Base-by-base conservation (phyloP, 139 green algal species). In the Gonium pectorale region DNA sequence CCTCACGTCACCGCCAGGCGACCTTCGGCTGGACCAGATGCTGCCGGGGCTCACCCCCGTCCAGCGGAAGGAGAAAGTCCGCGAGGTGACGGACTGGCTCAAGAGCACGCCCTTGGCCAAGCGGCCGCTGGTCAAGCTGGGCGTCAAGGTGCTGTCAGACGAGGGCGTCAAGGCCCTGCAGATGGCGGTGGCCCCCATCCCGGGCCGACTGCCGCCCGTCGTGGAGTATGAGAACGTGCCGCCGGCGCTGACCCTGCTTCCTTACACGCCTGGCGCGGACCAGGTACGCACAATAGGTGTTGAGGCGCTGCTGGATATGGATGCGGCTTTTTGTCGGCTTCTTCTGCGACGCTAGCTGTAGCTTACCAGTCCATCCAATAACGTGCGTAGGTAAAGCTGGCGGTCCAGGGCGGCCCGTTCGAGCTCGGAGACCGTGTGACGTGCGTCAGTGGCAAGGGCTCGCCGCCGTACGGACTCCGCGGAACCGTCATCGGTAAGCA, bases 351-450 rank as follows among this genome's bases (percentile, higher is more conserved):
- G n/a, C n/a, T n/a, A n/a, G n/a, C n/a, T n/a, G n/a, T n/a, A n/a
- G n/a, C n/a, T n/a, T n/a, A n/a, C n/a, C n/a, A n/a, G n/a, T n/a
- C n/a, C n/a, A n/a, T n/a, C n/a, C n/a, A n/a, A n/a, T n/a, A n/a
- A n/a, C n/a, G n/a, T n/a, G 43, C 67, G 72, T 27, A 68, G 75
- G 64, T 92, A 64, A 84, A 88, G 63, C 51, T 80, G 31, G 82
- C 77, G 31, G 78, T 95, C 27, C 89, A 94, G 41, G 96, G 95
- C 24, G 95, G 95, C 8, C 44, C 60, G 0, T 95, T 98, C 81
- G 91, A 95, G 75, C 89, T 98, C 62, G 96, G 96, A 26, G 96
- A 99, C 82, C 86, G 96, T 0, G 92, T 97, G 26, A 91, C 91
- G 11, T 91, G 84, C 43, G 72, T 96, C 69, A 81, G 83, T 31